Base-by-base conservation (phyloP, 352 stramenopile genomes). In the Phytophthora boehmeriae region DNA sequence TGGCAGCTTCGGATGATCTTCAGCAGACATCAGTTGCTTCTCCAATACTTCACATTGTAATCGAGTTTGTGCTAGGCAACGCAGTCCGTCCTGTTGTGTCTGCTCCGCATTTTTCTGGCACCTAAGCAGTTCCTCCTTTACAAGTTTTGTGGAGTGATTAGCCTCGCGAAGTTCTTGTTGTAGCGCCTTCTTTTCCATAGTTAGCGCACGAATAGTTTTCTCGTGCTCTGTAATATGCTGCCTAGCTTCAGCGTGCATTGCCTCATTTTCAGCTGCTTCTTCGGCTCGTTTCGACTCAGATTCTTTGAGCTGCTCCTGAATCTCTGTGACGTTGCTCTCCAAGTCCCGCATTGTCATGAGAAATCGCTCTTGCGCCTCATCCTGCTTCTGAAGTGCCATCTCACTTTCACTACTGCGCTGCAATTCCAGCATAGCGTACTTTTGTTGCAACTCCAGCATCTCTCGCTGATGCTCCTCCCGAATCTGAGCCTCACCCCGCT, bases 21-120 rank as follows among this genome's bases (percentile, higher is more conserved):
- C 60, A 47, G 54, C 43, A 50, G 41, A 39, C 43, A 74, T 39
- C 5, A 70, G 55, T 14, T 74, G 60, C 0, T 50, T 50, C 51
- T 74, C 60, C 22, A 70, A 41, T 41, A 36, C 54, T 43, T 74
- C 54, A 20, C 54, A 64, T 19, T 62, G 55, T 17, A 43, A 30
- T 34, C 53, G 32, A 46, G 30, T 13, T 45, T 32, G 32, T 8
- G 23, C n/a, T 45, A 67, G 17, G 32, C 39, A 34, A 8, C 49
- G 38, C 11, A 55, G 8, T 14, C 54, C 44, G 2, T 70, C 46
- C 38, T 58, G 39, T 8, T 25, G 56, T 32, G 49, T 60, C 38
- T 71, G 43, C n/a, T 67, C 20, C 38, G 50, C 52, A 27, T 49
- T 8, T n/a, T 36, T 60, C 22, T 64, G 66, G 23, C 13, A 64